Evolutionary conservation across 139 green algal genomes (phyloP).

Genomic region (Coccomyxa sp.): DNA sequence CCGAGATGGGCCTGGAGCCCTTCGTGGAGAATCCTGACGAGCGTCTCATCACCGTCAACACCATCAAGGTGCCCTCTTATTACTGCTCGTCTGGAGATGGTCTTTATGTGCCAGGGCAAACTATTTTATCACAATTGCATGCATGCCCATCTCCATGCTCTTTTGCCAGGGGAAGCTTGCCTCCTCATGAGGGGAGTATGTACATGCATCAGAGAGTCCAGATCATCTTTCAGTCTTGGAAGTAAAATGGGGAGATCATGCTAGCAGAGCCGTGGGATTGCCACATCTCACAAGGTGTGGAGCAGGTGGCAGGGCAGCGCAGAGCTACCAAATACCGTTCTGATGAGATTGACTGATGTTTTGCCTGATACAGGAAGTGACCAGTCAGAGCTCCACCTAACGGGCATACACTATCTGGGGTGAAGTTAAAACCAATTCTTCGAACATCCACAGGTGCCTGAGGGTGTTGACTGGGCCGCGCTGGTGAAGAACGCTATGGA

Average conservation of each 20-base stretch:
- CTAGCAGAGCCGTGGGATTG: too few relatives aligned
- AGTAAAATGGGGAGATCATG: too few relatives aligned
- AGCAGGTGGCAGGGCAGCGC: too few relatives aligned
- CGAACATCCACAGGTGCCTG: slow-evolving; percentile 62
- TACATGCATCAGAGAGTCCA: not conserved
- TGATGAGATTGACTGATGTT: too few relatives aligned
- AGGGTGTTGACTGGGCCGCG: slow-evolving; percentile 74
- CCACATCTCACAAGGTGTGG: too few relatives aligned
- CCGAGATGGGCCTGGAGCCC: slow-evolving; percentile 66
- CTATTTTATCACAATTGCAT: not conserved
- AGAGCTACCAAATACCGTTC: too few relatives aligned
- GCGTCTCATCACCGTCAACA: slow-evolving; percentile 84
- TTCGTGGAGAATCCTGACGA: slow-evolving; percentile 73
- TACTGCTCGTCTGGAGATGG: not conserved
- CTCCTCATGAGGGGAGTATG: not conserved
- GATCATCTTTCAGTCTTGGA: too few relatives aligned
- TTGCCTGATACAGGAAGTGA: too few relatives aligned
- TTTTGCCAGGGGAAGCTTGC: not conserved
- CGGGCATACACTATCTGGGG: too few relatives aligned
- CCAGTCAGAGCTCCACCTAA: too few relatives aligned
- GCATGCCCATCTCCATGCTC: not conserved
- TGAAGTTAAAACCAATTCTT: too few relatives aligned
- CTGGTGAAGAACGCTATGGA: slow-evolving; percentile 81
- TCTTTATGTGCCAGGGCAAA: not conserved
- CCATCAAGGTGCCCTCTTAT: slow-evolving; percentile 66